Percentiles rank a stretch among this genome's conserved stretches.
phyloP scores from a whole-genome alignment of 2,329 filamentous ascomycete species.

The Microthyrium microscopicum region DNA sequence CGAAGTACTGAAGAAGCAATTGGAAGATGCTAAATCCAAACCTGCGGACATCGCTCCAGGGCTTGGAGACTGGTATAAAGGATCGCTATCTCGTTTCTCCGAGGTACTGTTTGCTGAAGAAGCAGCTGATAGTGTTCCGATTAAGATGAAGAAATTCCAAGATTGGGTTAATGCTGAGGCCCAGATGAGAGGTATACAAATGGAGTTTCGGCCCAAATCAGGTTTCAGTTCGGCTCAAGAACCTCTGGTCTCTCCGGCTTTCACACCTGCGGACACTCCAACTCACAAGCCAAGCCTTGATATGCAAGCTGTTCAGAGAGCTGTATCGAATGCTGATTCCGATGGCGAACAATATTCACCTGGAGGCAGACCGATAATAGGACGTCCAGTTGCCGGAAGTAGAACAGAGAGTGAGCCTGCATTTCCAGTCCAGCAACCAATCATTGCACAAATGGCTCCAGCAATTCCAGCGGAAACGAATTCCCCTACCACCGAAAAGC shows the following conservation, averaged over 20 bases:
- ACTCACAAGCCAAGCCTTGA: too few relatives aligned
- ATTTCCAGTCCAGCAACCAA: too few relatives aligned
- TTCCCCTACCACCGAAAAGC: conserved; percentile 4
- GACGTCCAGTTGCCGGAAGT: too few relatives aligned
- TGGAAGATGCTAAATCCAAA: conserved; percentile 4
- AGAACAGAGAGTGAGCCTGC: too few relatives aligned
- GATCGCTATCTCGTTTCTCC: conserved; percentile 37
- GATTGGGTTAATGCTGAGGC: conserved; percentile 24
- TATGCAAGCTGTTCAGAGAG: too few relatives aligned
- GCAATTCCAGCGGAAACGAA: conserved; percentile 7
- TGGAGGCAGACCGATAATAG: conserved; percentile 6
- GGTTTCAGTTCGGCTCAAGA: too few relatives aligned
- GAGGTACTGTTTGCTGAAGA: conserved; percentile 37
- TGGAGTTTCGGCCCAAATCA: conserved; percentile 6
- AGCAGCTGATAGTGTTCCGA: conserved; percentile 28
- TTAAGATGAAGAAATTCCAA: conserved; percentile 37
- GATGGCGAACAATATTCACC: too few relatives aligned
- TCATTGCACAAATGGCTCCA: too few relatives aligned
- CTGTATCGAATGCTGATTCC: too few relatives aligned
- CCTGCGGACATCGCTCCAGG: conserved; percentile 28
- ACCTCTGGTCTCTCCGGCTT: too few relatives aligned
- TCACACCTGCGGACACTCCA: too few relatives aligned
- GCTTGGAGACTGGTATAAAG: conserved; percentile 40
- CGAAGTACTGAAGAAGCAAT: conserved; percentile 3
- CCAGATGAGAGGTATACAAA: conserved; percentile 6